Base-by-base conservation (phyloP, 148 eudicot species). In the Camellia sinensis region DNA sequence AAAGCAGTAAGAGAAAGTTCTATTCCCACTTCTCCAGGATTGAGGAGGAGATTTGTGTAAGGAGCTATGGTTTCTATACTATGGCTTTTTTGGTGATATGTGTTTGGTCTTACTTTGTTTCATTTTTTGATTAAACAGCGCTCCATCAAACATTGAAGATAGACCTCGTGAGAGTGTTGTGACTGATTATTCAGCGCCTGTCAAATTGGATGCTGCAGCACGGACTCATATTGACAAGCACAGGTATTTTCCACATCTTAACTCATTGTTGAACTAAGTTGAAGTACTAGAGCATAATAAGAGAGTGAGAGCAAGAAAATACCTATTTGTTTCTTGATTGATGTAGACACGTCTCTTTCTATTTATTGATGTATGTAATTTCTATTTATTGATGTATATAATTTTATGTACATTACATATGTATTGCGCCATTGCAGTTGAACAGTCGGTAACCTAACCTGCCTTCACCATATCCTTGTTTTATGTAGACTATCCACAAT, bases 21-120 rank as follows among this genome's bases (percentile, higher is more conserved):
- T 4, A 66, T 76, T 48, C 83, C 80, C 21, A 52, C 86, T 53
- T 88, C 91, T 54, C 76, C 89, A 76, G 92, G 91, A 78, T 82
- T 93, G 79, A 89, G 99, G 82, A 93, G 92, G 84, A 91, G 99
- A 89, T 46, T 81, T 73, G 92, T 81, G 98, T 95, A 88, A 85
- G 97, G 61, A 68, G 73, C 52, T 62, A 18, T 80, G 9, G 63
- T 60, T 48, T 50, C 71, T 56, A 61, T 37, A 5, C 4, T 63
- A 29, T 29, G 29, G 29, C 29, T 62, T 70, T 19, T 64, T 66
- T 70, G 56, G 41, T 78, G 44, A 1, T 69, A 18, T 77, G 19
- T 65, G 63, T 66, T 80, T 53, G n/a, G 41, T 60, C 73, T 4
- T 22, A n/a, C 54, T 46, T 72, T 70, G n/a, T 43, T 82, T 8